These are phyloP conservation scores for Rhizopus sp. DNA, from an alignment of 371 early-diverging fungal genomes.

Conservation along the genomic window DNA sequence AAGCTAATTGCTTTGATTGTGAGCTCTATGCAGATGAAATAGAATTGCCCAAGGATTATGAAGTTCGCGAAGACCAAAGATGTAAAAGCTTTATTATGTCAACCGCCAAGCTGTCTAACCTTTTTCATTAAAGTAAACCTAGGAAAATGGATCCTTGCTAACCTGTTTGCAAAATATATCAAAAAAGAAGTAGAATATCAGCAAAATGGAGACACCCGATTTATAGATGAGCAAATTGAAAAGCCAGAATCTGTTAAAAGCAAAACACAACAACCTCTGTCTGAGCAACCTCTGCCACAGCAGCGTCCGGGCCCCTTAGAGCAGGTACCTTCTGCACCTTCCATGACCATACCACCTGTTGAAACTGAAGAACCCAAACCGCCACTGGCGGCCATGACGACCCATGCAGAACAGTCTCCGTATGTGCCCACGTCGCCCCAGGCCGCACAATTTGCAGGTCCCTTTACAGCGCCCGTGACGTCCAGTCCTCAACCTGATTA, in stretches of 20 bases:
- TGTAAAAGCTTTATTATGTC: slow-evolving; percentile 43
- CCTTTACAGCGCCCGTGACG: slow-evolving; percentile 49
- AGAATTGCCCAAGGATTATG: slow-evolving; percentile 48
- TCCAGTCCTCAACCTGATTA: slow-evolving; percentile 42
- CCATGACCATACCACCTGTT: slow-evolving; percentile 10
- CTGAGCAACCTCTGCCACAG: slow-evolving; percentile 3
- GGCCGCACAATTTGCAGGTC: slow-evolving; percentile 26
- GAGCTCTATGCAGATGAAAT: slow-evolving; percentile 84
- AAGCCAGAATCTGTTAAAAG: slow-evolving; percentile 20
- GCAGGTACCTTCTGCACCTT: slow-evolving; percentile 8
- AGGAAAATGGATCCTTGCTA: slow-evolving; percentile 82
- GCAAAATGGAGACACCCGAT: slow-evolving; percentile 15
- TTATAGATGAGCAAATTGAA: slow-evolving; percentile 10
- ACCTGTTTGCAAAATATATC: slow-evolving; percentile 65
- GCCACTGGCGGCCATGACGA: slow-evolving; percentile 34
- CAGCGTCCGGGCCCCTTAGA: background rate
- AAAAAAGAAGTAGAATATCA: slow-evolving; percentile 36
- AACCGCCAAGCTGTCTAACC: background rate
- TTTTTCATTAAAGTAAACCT: slow-evolving; percentile 62
- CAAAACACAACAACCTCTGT: slow-evolving; percentile 7
- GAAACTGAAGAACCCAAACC: slow-evolving; percentile 18
- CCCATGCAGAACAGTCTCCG: slow-evolving; percentile 23
- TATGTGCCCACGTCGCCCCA: slow-evolving; percentile 22
- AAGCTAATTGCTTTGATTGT: slow-evolving; percentile 77
- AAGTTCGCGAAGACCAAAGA: slow-evolving; percentile 70